Base-by-base conservation (phyloP, 768 basidiomycete species). In the Lentinula boryana region DNA sequence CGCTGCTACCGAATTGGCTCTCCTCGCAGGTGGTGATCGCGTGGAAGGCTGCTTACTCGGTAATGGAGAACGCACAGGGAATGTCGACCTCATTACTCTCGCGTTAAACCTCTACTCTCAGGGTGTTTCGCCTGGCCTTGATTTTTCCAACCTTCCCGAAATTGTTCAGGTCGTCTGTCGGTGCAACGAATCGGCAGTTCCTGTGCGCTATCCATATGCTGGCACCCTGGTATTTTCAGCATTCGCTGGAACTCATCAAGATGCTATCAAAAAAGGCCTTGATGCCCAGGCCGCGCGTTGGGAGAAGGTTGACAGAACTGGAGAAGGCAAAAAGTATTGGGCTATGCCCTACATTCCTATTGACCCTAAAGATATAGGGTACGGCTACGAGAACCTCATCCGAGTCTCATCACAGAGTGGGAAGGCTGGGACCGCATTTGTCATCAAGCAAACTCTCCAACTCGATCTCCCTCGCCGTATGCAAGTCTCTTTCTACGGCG, bases 191-290 rank as follows among this genome's bases (percentile, higher is more conserved):
- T 79, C 91, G 8, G 86, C 88, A 15, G 81, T 91, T 16, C 91
- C 92, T 68, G 86, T 87, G 5, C 79, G 91, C 41, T 88, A 91
- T 66, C 91, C 91, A 3, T 93, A 91, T 64, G 89, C 88, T 3
- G 91, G 91, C 58, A 89, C 91, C 63, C 80, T 93, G 50, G 91
- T 92, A 64, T 93, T 91, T 70, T 90, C 91, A 18, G 91, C 91
- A 7, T 93, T 93, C 76, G 89, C 88, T 33, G 91, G 91, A 27
- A 87, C 86, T 10, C 91, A 93, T 70, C 88, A 89, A 72, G 91
- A 93, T 65, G 91, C 91, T 12, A 86, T 93, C 80, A 93, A 92
- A 74, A 93, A 93, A 74, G 91, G 91, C 43, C 89, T 93, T 73
- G 86, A 88, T 71, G 80, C 78, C 7, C 85, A 89, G 68, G 72